Evolutionary conservation across 768 basidiomycete species (phyloP).

Genomic region (Pulveroboletus sp.): DNA sequence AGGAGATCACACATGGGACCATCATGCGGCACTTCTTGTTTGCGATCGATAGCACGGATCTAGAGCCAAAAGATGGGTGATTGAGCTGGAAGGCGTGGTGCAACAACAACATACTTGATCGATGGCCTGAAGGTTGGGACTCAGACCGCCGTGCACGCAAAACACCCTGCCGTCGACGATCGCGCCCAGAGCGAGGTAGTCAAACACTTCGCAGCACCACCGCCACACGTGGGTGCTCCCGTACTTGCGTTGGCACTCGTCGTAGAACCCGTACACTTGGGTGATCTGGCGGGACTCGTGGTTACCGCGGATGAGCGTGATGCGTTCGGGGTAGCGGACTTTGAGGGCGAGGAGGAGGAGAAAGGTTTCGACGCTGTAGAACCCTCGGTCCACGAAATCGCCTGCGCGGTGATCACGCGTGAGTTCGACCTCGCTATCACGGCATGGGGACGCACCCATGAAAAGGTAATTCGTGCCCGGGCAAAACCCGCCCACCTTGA

Average conservation of each 20-base stretch:
- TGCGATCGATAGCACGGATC: conserved; percentile 94
- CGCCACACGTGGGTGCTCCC: conserved; percentile 94
- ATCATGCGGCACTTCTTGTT: conserved; percentile 98
- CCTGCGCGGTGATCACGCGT: conserved; percentile 45
- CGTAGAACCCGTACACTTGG: conserved; percentile 92
- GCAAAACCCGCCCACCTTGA: conserved; percentile 89
- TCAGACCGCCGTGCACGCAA: conserved; percentile 95
- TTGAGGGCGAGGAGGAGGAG: conserved; percentile 92
- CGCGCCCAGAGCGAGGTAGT: conserved; percentile 91
- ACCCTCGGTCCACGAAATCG: conserved; percentile 97
- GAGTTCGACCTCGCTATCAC: conserved; percentile 3
- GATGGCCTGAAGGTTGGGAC: conserved; percentile 80
- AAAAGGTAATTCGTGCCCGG: conserved; percentile 95
- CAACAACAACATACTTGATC: conserved; percentile 68
- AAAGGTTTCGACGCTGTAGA: conserved; percentile 96
- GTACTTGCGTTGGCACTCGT: conserved; percentile 96
- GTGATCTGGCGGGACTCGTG: conserved; percentile 98
- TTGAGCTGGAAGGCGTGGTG: conserved; percentile 18
- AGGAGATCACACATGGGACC: conserved; percentile 98
- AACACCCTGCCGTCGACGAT: conserved; percentile 97
- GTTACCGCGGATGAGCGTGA: conserved; percentile 96
- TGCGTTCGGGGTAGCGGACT: conserved; percentile 95
- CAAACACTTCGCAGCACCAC: conserved; percentile 98
- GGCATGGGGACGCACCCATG: conserved; percentile 64
- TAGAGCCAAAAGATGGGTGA: conserved; percentile 33